Evolutionary conservation across 129 eudicot genomes (phyloP).

Genomic region (Flaveria trinervia): DNA sequence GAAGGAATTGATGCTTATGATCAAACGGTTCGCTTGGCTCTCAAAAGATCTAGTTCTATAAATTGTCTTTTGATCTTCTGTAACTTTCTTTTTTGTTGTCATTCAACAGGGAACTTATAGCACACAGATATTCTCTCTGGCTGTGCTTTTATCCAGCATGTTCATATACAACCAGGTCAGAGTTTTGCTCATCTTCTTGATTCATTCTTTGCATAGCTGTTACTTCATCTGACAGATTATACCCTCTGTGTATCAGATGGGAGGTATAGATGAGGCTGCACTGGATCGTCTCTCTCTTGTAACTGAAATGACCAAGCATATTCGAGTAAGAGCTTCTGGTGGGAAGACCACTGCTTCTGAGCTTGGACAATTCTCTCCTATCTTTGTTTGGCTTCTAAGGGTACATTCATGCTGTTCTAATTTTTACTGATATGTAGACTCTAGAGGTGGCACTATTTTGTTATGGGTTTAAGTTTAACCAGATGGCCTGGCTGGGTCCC

Average conservation of each 20-base stretch:
- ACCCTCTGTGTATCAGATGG: conserved; percentile 60
- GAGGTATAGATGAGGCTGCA: conserved; percentile 99
- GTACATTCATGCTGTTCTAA: conserved; percentile 43
- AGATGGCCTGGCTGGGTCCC: not conserved
- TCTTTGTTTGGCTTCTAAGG: conserved; percentile 98
- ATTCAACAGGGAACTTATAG: conserved; percentile 91
- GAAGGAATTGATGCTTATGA: conserved; percentile 99
- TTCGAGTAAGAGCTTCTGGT: conserved; percentile 97
- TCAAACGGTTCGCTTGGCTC: conserved; percentile 74
- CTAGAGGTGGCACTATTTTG: not conserved
- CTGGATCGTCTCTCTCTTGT: conserved; percentile 98
- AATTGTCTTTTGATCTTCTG: not conserved
- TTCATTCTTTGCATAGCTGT: conserved; percentile 9
- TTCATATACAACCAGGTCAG: conserved; percentile 91
- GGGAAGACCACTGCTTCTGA: conserved; percentile 91
- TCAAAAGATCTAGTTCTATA: not conserved
- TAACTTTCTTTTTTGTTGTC: not conserved
- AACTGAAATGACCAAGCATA: conserved; percentile 98
- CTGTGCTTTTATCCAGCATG: conserved; percentile 98
- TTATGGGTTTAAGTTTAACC: not conserved
- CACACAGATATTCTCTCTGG: conserved; percentile 93
- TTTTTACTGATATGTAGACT: conserved; percentile 3
- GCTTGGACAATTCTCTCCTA: conserved; percentile 97
- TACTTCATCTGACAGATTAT: conserved; percentile 25
- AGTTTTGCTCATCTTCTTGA: conserved; percentile 4